Evolutionary conservation across 495 filamentous ascomycete species (phyloP), one percentile per base, ranked within the genome.

Genomic region (Bacidia rubella): DNA sequence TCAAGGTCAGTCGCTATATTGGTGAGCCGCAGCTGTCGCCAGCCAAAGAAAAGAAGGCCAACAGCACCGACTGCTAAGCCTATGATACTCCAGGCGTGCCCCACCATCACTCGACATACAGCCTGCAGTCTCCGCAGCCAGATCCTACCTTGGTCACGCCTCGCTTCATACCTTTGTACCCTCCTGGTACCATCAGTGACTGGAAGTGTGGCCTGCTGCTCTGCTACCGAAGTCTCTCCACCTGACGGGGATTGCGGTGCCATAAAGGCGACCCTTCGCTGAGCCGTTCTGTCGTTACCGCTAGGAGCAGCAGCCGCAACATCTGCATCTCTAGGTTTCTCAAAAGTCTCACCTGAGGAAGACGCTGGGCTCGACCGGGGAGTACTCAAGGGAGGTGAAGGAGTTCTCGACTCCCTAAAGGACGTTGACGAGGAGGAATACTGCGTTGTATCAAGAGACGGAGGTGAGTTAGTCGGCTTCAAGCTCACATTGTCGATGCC

Each of bases 21-120:
- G n/a, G 39, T 20, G 21, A 57, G 40, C 23, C 46, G 50, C 21
- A 54, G 53, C 12, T 39, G 26, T 22, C 51, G 56, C 15, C 38
- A 48, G 0, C 52, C 52, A 22, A 57, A 43, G 12, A 43, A 41
- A 0, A 57, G 46, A 21, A 57, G 24, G 12, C 55, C 50, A 43
- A 47, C 29, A 24, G 53, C 39, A 17, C 50, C 41, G 21, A 53
- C 52, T 15, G 46, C 56, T 2, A 57, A 27, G 20, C 41, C 29
- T 35, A 35, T 7, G 15, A 35, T 35, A 15, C 7, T 5, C 5
- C 5, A 35, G 7, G 29, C 29, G 15, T 35, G 29, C 7, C 15
- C 29, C 29, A 35, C 7, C 15, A 35, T 7, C 7, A 35, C 5
- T 35, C 15, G 7, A 35, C 29, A 35, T 5, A 5, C 5, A 7